Conservation (phyloP, 164 flowering plant species). For the Brasenia schreberi region DNA sequence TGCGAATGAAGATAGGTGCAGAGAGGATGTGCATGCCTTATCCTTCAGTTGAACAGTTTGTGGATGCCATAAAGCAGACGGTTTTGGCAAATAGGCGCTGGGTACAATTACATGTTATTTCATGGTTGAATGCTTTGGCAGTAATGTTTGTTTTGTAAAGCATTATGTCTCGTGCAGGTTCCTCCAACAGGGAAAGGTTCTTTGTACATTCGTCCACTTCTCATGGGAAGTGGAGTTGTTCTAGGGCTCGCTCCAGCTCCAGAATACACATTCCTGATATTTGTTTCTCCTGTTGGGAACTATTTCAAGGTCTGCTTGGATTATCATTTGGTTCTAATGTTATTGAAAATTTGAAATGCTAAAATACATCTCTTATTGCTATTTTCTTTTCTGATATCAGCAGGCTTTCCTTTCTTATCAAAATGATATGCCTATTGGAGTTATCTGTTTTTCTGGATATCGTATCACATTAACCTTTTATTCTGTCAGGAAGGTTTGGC, state of each 20-base stretch:
- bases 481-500: conserved; percentile 50
- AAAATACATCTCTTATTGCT: too few species aligned
- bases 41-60: conserved; percentile 69
- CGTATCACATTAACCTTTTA: not conserved
- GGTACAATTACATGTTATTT: conserved; percentile 25
- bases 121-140: not conserved
- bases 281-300: conserved; percentile 85
- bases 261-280: conserved; percentile 67
- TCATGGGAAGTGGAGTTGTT: conserved; percentile 76
- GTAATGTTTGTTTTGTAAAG: not conserved
- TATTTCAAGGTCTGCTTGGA: conserved; percentile 58
- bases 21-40: conserved; percentile 89
- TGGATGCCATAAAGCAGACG: conserved; percentile 67
- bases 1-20: conserved; percentile 66
- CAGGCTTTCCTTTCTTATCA: too few species aligned
- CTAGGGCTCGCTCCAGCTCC: conserved; percentile 79
- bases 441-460: too few species aligned
- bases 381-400: too few species aligned
- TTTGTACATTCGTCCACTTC: conserved; percentile 71
- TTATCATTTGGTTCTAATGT: not conserved
- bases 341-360: too few species aligned
- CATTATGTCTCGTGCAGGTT: conserved; percentile 28
- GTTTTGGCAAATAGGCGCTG: conserved; percentile 65
- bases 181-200: conserved; percentile 95
- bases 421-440: too few species aligned